Evolutionary conservation across 805 yeast genomes (phyloP), one percentile per base, ranked within the genome.

Genomic region (Candida ascalaphidarum): DNA sequence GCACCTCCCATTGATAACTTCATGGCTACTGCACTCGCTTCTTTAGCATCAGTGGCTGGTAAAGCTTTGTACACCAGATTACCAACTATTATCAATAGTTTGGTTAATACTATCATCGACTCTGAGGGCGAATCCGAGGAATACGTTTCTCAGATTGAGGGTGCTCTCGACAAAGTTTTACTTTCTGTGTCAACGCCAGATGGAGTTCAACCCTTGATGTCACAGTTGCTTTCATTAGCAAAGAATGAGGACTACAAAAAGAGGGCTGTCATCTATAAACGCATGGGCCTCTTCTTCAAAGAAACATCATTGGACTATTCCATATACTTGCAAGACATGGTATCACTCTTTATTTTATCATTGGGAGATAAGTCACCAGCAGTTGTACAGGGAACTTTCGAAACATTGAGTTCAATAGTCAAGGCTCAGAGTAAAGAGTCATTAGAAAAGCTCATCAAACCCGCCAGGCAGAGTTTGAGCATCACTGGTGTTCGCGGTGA

Each of bases 21-120:
- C 60, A 84, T 86, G 58, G 94, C 95, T n/a, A 68, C 71, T 30
- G 94, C 96, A 3, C 62, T 88, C 33, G 84, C 92, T 14, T 75
- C 94, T 0, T 68, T 88, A 50, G 94, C 95, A 1, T 77, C 82
- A 29, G 96, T 84, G 27, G 95, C 96, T 14, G 96, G 96, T 15
- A 54, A 74, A 21, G 83, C 95, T 0, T 59, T 86, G 39, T 77
- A 77, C 64, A 74, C 68, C 42, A 74, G 89, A 39, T 65, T 89
- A 34, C 67, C 85, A 1, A 57, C 74, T 4, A 82, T 92, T 35
- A 74, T 89, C 33, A 80, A 78, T 43, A 66, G 88, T 1, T 61
- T 92, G 28, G 76, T 88, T 14, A 72, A 71, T 32, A 74, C 84
- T 12, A 52, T 70, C 14, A 45, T 78, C 17, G 59, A 61, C 5